Percentiles rank a stretch among this genome's conserved stretches.
Conservation (phyloP, 305 asterid species). For the Striga hermonthica region DNA sequence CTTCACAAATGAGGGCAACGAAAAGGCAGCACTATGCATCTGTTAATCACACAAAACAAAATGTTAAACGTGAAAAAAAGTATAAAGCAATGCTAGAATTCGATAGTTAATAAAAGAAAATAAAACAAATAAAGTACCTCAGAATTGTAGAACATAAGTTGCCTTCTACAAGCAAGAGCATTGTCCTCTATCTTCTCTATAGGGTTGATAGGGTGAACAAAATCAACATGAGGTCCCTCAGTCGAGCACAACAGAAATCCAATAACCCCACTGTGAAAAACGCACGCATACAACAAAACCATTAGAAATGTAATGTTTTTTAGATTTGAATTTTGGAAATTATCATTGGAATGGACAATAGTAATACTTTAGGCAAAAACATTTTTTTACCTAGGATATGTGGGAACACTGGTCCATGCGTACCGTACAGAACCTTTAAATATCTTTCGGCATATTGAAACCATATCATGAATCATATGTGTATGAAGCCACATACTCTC, state of each 20-base stretch:
- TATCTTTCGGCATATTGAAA: constrained; percentile 64
- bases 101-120: neutral
- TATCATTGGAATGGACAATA: too few relatives aligned
- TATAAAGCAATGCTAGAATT: neutral
- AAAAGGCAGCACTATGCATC: constrained; percentile 89
- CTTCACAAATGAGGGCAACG: constrained; percentile 79
- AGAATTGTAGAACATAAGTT: constrained; percentile 75
- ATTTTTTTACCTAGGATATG: constrained; percentile 76
- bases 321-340: too few relatives aligned
- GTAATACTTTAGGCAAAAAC: neutral
- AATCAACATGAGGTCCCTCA: constrained; percentile 82
- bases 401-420: constrained; percentile 96
- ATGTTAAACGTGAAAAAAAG: neutral
- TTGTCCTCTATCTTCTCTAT: constrained; percentile 71
- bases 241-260: constrained; percentile 86
- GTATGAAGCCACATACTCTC: constrained; percentile 99
- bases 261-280: constrained; percentile 68
- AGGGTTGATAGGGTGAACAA: constrained; percentile 80
- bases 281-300: constrained; percentile 18
- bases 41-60: constrained; percentile 33
- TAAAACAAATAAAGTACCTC: constrained; percentile 50
- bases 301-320: too few relatives aligned
- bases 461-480: constrained; percentile 85
- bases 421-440: constrained; percentile 86
- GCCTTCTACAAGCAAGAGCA: constrained; percentile 59